Evolutionary conservation across 1,139 yeast species (phyloP).

Genomic region (Debaryomycetaceae sp.): DNA sequence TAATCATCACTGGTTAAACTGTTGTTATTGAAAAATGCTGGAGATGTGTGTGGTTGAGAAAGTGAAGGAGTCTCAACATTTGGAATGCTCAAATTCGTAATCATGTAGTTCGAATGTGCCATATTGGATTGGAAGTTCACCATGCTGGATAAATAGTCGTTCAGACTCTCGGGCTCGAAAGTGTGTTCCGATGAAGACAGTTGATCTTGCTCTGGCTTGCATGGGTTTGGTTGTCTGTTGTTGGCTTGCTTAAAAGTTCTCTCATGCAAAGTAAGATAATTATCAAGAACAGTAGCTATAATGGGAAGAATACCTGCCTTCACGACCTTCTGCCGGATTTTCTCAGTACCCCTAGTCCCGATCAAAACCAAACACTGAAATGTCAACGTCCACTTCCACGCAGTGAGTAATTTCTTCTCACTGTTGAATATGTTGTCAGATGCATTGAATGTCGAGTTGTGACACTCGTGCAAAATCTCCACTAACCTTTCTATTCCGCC

Average conservation of each 20-base stretch:
- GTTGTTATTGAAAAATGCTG: slow-evolving; percentile 20
- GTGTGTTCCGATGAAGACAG: slow-evolving; percentile 7
- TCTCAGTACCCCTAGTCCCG: slow-evolving; percentile 91
- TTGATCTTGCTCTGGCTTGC: slow-evolving; percentile 5
- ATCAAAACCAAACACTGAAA: slow-evolving; percentile 87
- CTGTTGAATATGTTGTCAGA: slow-evolving; percentile 40
- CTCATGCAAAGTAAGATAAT: slow-evolving; percentile 55
- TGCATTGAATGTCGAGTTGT: slow-evolving; percentile 31
- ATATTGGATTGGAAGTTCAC: not conserved
- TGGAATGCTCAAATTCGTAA: slow-evolving; percentile 1
- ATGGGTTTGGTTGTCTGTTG: slow-evolving; percentile 11
- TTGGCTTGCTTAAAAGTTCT: slow-evolving; percentile 34
- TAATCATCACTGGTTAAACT: slow-evolving; percentile 39
- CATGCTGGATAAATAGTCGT: slow-evolving; percentile 2
- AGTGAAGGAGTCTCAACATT: slow-evolving; percentile 7
- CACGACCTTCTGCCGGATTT: slow-evolving; percentile 79
- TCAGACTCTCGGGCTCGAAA: slow-evolving; percentile 4
- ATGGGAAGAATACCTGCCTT: slow-evolving; percentile 90
- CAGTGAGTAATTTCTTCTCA: slow-evolving; percentile 57
- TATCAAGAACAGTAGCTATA: slow-evolving; percentile 87
- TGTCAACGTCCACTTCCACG: slow-evolving; percentile 97
- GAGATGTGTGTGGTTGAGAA: slow-evolving; percentile 5
- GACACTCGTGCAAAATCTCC: slow-evolving; percentile 80
- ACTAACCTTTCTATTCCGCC: slow-evolving; percentile 92
- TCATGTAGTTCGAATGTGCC: not conserved